These are phyloP conservation scores for Dipodascopsis uninucleata DNA, from an alignment of 805 yeast species.

Conservation along the genomic window DNA sequence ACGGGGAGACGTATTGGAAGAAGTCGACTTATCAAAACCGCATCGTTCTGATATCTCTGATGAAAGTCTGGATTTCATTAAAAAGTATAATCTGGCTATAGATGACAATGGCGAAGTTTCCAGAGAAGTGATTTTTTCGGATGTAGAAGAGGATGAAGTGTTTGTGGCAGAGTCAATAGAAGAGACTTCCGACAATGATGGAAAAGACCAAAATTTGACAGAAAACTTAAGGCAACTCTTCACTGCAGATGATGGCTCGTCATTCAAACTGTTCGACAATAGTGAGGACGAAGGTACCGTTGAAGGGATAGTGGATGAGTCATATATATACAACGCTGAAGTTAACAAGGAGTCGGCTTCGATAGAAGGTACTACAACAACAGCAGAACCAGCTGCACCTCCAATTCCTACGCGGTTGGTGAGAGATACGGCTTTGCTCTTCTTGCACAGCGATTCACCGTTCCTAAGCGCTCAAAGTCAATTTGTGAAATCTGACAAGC, in stretches of 20 bases:
- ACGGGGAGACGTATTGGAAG: conserved; percentile 23
- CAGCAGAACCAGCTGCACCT: conserved; percentile 24
- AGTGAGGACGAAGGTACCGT: conserved; percentile 34
- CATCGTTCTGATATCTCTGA: too few species aligned
- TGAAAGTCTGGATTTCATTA: too few species aligned
- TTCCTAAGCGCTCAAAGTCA: conserved; percentile 83
- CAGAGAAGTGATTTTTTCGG: background rate
- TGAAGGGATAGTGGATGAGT: too few species aligned
- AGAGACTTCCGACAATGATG: background rate
- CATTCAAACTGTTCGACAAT: conserved; percentile 45
- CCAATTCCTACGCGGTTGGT: conserved; percentile 31
- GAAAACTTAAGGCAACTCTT: too few species aligned
- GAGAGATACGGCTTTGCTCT: conserved; percentile 58
- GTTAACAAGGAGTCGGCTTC: background rate
- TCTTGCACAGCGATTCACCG: conserved; percentile 81
- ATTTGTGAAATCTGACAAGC: conserved; percentile 49
- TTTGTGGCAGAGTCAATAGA: background rate
- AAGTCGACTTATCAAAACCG: too few species aligned
- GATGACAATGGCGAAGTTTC: background rate
- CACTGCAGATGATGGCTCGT: conserved; percentile 25
- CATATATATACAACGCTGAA: too few species aligned
- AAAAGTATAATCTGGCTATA: too few species aligned
- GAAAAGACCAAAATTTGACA: too few species aligned
- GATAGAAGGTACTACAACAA: background rate
- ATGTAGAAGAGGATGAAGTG: background rate